Conservation (phyloP, 345 rosid genomes). For the Eucalyptus regnans region DNA sequence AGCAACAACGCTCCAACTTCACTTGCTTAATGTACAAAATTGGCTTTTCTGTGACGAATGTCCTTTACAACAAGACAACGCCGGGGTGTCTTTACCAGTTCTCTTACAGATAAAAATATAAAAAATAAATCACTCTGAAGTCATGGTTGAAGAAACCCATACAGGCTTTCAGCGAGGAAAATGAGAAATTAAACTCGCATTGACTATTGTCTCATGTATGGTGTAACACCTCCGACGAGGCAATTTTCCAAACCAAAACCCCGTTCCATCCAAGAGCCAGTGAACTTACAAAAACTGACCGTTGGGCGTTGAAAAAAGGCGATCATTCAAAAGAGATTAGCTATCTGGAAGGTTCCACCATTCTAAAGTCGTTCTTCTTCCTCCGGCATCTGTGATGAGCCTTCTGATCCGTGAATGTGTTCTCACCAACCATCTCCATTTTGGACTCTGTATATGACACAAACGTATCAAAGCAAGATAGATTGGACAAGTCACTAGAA, state of each 20-base stretch:
- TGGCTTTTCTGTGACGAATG: not conserved
- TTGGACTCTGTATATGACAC: slow-evolving; percentile 40
- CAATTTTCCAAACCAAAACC: not conserved
- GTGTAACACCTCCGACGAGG: not conserved
- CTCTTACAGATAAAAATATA: not conserved
- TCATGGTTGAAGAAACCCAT: not conserved
- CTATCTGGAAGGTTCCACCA: slow-evolving; percentile 45
- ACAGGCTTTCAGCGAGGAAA: not conserved
- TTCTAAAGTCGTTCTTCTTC: slow-evolving; percentile 77
- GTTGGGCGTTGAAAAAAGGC: not conserved
- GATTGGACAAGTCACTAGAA: not conserved
- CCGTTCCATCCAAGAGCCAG: not conserved
- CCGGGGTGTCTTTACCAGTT: not conserved
- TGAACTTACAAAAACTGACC: not conserved
- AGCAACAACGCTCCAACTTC: not conserved
- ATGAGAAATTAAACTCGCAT: not conserved
- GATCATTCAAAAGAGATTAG: not conserved
- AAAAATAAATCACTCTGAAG: not conserved
- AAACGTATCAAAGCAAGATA: not conserved
- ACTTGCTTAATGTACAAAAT: not conserved
- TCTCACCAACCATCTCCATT: slow-evolving; percentile 65
- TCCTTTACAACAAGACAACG: not conserved
- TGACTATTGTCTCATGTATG: not conserved
- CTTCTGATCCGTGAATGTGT: slow-evolving; percentile 65
- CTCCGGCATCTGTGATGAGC: slow-evolving; percentile 72